These are phyloP conservation scores for Allantophomopsis lycopodina DNA, from an alignment of 2,329 filamentous ascomycete species.

Conservation along the genomic window DNA sequence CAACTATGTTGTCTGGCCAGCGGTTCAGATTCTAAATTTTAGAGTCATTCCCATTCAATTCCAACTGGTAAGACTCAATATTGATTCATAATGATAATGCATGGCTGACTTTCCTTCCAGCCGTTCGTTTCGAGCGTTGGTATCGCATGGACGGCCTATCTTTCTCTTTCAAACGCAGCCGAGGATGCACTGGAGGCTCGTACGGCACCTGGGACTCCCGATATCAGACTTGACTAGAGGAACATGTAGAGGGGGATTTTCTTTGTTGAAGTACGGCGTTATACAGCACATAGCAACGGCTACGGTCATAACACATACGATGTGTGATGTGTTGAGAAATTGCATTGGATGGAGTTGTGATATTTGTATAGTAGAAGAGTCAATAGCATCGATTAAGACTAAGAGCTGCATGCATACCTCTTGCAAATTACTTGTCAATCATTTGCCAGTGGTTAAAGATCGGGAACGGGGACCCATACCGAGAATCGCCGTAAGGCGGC, in stretches of 20 bases:
- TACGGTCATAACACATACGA: no score
- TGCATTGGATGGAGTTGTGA: no score
- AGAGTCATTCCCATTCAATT: conserved; percentile 88
- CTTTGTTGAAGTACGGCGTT: no score
- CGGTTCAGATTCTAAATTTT: conserved; percentile 95
- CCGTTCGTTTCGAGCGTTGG: conserved; percentile 92
- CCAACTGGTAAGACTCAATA: conserved; percentile 62
- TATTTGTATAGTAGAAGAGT: no score
- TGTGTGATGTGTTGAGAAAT: no score
- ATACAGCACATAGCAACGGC: no score
- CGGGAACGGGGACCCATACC: no score
- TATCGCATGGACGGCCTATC: conserved; percentile 95
- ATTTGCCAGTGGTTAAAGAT: no score
- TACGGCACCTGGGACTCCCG: conserved; percentile 18
- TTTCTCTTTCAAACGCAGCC: conserved; percentile 80
- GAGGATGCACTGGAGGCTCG: conserved; percentile 30
- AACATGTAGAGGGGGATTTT: neutral
- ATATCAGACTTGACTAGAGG: conserved; percentile 16
- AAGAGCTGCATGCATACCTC: no score
- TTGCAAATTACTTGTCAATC: no score
- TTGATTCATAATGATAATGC: neutral
- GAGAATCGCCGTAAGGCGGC: no score
- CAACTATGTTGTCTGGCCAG: conserved; percentile 90
- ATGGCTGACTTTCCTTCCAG: conserved; percentile 28
- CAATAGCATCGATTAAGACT: no score